phyloP scores from a whole-genome alignment of 345 rosid species.

The Eucalyptus marginata region DNA sequence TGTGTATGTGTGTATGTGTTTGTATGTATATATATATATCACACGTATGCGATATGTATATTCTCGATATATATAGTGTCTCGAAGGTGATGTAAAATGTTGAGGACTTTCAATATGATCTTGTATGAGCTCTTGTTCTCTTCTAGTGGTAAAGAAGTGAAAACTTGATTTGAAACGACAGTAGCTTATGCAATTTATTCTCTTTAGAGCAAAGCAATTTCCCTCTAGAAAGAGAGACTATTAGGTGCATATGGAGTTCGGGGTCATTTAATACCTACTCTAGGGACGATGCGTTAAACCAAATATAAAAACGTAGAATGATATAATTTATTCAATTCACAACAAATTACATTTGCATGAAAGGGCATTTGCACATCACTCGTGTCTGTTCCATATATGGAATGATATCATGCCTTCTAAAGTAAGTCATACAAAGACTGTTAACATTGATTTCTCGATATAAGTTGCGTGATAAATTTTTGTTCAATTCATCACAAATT shows the following conservation, averaged over 20 bases:
- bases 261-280: not conserved
- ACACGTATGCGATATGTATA: not conserved
- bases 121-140: not conserved
- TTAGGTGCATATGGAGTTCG: not conserved
- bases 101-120: not conserved
- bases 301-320: not conserved
- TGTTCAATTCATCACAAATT: not conserved
- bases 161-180: not conserved
- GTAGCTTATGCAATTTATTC: not conserved
- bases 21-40: accelerated
- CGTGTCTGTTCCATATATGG: not conserved
- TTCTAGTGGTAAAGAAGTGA: not conserved
- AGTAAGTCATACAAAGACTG: not conserved
- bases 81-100: not conserved
- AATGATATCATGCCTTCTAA: not conserved
- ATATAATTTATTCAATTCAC: not conserved
- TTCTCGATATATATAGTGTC: not conserved
- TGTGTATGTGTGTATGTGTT: accelerated
- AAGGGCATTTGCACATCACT: not conserved
- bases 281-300: not conserved
- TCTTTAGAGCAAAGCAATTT: not conserved
- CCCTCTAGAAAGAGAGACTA: not conserved
- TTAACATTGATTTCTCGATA: not conserved
- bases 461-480: not conserved
- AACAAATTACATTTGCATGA: not conserved